Evolutionary conservation across 345 rosid genomes (phyloP).

Genomic region (Brassica rapa): DNA sequence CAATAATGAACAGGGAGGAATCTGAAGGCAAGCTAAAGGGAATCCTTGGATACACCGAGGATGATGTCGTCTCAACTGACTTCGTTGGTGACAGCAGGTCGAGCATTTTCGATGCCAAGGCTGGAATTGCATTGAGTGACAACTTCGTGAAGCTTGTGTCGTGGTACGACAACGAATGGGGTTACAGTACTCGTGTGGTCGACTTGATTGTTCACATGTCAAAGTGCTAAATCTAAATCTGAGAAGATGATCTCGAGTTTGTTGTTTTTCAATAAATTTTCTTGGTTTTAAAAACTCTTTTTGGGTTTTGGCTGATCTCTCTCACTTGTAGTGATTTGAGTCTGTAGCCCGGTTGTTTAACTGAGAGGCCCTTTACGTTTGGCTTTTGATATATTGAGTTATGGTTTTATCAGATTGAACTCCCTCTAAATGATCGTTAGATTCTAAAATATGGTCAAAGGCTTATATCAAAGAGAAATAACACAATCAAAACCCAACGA

Average conservation of each 20-base stretch:
- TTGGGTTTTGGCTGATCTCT: background rate
- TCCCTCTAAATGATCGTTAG: too few relatives aligned
- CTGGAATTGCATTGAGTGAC: slow-evolving; percentile 75
- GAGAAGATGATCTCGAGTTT: slow-evolving; percentile 7
- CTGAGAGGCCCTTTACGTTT: background rate
- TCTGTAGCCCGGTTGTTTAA: slow-evolving; percentile 26
- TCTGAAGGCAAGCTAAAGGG: slow-evolving; percentile 83
- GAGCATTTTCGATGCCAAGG: slow-evolving; percentile 95
- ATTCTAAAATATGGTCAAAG: too few relatives aligned
- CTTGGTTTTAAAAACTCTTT: background rate
- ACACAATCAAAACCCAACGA: too few relatives aligned
- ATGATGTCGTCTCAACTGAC: slow-evolving; percentile 86
- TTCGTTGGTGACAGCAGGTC: slow-evolving; percentile 88
- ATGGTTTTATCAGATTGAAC: too few relatives aligned
- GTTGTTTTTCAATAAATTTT: slow-evolving; percentile 23
- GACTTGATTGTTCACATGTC: slow-evolving; percentile 81
- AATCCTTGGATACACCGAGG: slow-evolving; percentile 78
- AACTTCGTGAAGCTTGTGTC: slow-evolving; percentile 72
- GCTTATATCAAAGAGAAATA: too few relatives aligned
- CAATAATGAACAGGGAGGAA: slow-evolving; percentile 54
- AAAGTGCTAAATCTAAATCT: slow-evolving; percentile 29
- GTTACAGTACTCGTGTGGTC: slow-evolving; percentile 85
- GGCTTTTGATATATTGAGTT: slow-evolving; percentile 28
- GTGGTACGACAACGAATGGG: slow-evolving; percentile 96
- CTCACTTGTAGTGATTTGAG: slow-evolving; percentile 18